Evolutionary conservation across 345 rosid species (phyloP).

Genomic region (Turnera subulata): DNA sequence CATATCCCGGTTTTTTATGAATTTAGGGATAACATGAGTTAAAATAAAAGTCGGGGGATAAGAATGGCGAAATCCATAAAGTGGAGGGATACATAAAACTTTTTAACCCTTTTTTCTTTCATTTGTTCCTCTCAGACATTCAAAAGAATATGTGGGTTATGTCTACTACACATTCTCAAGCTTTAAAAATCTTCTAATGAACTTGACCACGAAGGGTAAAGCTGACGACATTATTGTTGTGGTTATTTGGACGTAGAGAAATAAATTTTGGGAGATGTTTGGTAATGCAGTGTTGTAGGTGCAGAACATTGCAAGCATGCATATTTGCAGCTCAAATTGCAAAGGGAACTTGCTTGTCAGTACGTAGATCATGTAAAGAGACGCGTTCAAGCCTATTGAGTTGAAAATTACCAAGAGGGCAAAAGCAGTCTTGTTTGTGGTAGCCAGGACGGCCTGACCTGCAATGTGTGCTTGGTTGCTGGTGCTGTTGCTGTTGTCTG

Average conservation of each 20-base stretch:
- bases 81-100: too few relatives aligned
- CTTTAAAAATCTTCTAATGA: background rate
- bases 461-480: conserved; percentile 20
- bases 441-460: conserved; percentile 42
- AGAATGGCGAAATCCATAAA: too few relatives aligned
- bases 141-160: background rate
- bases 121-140: too few relatives aligned
- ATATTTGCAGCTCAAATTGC: conserved; percentile 47
- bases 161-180: too few relatives aligned
- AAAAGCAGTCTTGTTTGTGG: conserved; percentile 17
- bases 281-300: conserved; percentile 37
- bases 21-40: too few relatives aligned
- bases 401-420: conserved; percentile 35
- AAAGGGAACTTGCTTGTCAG: conserved; percentile 50
- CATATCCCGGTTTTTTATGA: too few relatives aligned
- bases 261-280: too few relatives aligned
- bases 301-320: conserved; percentile 33
- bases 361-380: conserved; percentile 43
- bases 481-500: conserved; percentile 13
- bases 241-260: conserved; percentile 16
- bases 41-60: too few relatives aligned
- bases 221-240: conserved; percentile 22
- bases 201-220: conserved; percentile 3
- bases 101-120: too few relatives aligned
- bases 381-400: conserved; percentile 35